These are phyloP conservation scores for Nannochloris sp. DNA, from an alignment of 139 green algal species.

Conservation along the genomic window DNA sequence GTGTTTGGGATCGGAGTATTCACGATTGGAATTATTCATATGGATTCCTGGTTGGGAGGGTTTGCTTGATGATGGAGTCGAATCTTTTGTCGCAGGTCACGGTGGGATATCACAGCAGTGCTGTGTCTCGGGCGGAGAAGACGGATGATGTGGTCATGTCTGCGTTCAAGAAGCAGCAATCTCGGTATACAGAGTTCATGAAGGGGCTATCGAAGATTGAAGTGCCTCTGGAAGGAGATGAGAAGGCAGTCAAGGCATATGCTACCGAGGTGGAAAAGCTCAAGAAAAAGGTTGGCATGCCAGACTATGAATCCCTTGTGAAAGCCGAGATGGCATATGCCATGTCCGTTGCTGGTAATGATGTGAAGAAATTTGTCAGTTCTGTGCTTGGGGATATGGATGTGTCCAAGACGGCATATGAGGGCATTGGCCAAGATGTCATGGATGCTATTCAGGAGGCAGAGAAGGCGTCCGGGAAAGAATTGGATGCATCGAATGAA, in stretches of 20 bases:
- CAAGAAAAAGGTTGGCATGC: conserved; percentile 36
- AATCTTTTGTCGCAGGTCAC: too few species aligned
- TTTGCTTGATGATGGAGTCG: too few species aligned
- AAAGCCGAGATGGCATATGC: conserved; percentile 32
- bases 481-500: conserved; percentile 28
- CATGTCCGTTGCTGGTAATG: conserved; percentile 17
- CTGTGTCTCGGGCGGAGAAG: neutral
- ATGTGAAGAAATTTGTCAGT: conserved; percentile 30
- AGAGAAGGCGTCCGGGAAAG: conserved; percentile 28
- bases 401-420: conserved; percentile 3
- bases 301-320: conserved; percentile 28
- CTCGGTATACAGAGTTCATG: conserved; percentile 31
- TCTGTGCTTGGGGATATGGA: conserved; percentile 12
- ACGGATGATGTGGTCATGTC: conserved; percentile 35
- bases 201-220: conserved; percentile 38
- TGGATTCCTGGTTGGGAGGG: too few species aligned
- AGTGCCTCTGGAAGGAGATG: conserved; percentile 37
- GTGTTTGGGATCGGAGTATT: too few species aligned
- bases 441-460: conserved; percentile 35
- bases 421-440: conserved; percentile 19
- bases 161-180: conserved; percentile 35
- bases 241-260: conserved; percentile 38
- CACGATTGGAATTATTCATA: too few species aligned
- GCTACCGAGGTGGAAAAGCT: conserved; percentile 33
- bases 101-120: too few species aligned